Conservation (phyloP, 1,284 basidiomycete species). For the Tilletia setariae region DNA sequence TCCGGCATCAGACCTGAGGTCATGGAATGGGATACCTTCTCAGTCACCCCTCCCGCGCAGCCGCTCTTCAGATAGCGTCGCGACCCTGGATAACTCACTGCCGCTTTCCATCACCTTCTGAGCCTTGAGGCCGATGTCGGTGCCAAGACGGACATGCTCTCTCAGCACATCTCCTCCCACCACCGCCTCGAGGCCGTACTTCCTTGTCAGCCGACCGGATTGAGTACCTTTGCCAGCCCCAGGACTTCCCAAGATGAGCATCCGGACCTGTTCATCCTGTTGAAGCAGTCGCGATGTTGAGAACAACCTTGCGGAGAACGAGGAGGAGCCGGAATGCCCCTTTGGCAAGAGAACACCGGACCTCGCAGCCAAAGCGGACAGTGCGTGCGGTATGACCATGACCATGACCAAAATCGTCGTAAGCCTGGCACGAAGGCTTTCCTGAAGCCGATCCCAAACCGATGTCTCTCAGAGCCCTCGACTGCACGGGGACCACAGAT, state of each 20-base stretch:
- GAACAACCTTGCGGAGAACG: no score
- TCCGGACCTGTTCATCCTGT: constrained; percentile 32
- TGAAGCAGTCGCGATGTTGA: no score
- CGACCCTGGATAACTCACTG: constrained; percentile 12
- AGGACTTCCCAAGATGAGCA: constrained; percentile 49
- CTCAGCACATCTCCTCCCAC: constrained; percentile 49
- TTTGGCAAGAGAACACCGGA: no score
- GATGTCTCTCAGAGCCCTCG: no score
- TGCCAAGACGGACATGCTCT: constrained; percentile 37
- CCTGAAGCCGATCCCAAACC: no score
- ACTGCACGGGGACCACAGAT: no score
- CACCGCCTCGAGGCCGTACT: constrained; percentile 31
- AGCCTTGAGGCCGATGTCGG: constrained; percentile 39
- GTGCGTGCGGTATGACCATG: no score
- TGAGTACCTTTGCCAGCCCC: constrained; percentile 53
- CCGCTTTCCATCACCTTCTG: constrained; percentile 41
- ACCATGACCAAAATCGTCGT: no score
- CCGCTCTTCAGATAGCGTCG: background rate
- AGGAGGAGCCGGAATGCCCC: no score
- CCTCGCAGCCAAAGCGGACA: no score
- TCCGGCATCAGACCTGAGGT: constrained; percentile 47
- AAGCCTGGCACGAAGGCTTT: no score
- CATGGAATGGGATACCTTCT: background rate
- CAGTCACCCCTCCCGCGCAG: background rate
- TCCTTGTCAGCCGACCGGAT: constrained; percentile 35